Base-by-base conservation (phyloP, 108 stramenopile genomes). In the Pseudonitzschia pungens region DNA sequence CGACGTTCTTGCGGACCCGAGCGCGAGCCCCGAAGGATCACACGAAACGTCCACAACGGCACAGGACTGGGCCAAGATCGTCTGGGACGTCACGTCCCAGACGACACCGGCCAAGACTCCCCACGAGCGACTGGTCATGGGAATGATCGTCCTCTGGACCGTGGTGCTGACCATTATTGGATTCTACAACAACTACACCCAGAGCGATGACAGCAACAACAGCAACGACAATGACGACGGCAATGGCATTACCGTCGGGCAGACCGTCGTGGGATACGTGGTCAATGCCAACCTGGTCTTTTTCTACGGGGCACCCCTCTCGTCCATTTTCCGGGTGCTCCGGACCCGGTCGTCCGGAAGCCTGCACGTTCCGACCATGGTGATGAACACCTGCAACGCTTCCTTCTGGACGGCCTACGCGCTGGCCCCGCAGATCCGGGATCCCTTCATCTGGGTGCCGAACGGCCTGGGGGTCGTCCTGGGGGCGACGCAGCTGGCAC, bases 291-390 rank as follows among this genome's bases (percentile, higher is more conserved):
- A 89, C 76, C 68, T 89, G 9, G 71, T 91, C 48, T 89, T 94
- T 59, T 94, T 94, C 59, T 94, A 91, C 64, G 93, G 90, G 4
- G 93, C 93, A 7, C 93, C 93, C 20, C 77, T 94, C 4, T 83
- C 84, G 12, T 90, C 84, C 15, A 90, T 94, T 45, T 52, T 69
- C 9, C 72, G 67, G n/a, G 93, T 94, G 0, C 15, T 90, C 0
- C 76, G 71, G 51, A 74, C 76, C 8, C 81, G 77, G 68, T 74
- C 70, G 32, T 83, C 87, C 26, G 55, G 77, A 0, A 79, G 85
- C 51, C 86, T 93, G 45, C 92, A 93, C 67, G 60, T 85, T 28
- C 84, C 78, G 50, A 87, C 87, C 36, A 91, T 93, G 89, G 27
- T 87, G 10, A 88, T 87, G 70, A 89, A 82, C 33, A 88, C 89